phyloP scores from a whole-genome alignment of 176 grass and related monocot genomes.

The Oryza glumipatula region DNA sequence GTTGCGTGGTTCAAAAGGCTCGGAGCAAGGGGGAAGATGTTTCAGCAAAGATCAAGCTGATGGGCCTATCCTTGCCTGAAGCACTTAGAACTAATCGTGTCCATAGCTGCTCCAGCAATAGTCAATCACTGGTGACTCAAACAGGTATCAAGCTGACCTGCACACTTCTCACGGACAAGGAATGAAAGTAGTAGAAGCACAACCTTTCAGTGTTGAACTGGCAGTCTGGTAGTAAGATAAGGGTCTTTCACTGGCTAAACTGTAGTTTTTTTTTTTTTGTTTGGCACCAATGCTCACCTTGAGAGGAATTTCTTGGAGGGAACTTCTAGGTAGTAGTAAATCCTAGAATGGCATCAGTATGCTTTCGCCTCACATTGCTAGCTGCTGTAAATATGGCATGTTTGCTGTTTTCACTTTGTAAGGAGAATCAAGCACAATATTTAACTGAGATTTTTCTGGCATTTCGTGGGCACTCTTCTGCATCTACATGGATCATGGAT shows the following conservation, averaged over 20 bases:
- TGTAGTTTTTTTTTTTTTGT: not conserved
- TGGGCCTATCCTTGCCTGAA: conserved; percentile 34
- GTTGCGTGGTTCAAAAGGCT: not conserved
- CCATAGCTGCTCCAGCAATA: conserved; percentile 31
- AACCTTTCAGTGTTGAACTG: not conserved
- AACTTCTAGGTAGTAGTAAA: conserved; percentile 11
- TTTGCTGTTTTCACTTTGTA: conserved; percentile 18
- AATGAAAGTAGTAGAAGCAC: conserved; percentile 28
- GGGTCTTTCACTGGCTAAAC: not conserved
- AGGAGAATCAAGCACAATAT: not conserved
- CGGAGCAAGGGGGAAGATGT: conserved; percentile 33
- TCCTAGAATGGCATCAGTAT: conserved; percentile 21
- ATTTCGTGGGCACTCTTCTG: conserved; percentile 1
- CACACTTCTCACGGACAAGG: conserved; percentile 23
- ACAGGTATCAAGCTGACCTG: conserved; percentile 36
- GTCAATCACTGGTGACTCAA: not conserved
- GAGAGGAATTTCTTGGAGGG: not conserved
- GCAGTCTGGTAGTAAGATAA: conserved; percentile 6
- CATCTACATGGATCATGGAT: conserved; percentile 13
- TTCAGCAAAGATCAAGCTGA: conserved; percentile 42
- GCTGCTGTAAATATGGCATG: conserved; percentile 42
- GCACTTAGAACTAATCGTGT: not conserved
- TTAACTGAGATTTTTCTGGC: not conserved
- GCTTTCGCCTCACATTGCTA: conserved; percentile 19
- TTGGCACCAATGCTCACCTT: not conserved